Base-by-base conservation (phyloP, 352 stramenopile species). In the Pythium sp. region DNA sequence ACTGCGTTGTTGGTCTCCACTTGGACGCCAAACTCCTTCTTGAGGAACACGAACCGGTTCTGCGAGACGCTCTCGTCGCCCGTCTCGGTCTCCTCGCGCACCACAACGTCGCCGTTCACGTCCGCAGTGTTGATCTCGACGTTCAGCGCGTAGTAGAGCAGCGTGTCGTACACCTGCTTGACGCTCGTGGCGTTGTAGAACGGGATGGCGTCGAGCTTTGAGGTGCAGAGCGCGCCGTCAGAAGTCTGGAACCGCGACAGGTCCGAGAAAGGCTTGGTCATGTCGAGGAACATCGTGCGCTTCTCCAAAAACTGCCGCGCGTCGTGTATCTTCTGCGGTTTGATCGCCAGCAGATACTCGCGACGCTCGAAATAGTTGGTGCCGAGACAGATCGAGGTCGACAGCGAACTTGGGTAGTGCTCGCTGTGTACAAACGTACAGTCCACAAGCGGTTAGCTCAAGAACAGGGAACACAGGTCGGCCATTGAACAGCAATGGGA, bases 121-220 rank as follows among this genome's bases (percentile, higher is more conserved):
- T 70, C 65, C 20, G 65, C 51, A 22, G 57, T 49, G 49, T 24
- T 51, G 15, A 70, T 70, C 58, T 70, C 65, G 18, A 70, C 22
- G 43, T 70, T 67, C 8, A 22, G 41, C 2, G 38, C 41, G n/a
- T 60, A 55, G 22, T 32, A 70, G 20, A 67, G 9, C 6, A 70
- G 18, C 5, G 38, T 20, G 36, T 69, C 65, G 41, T 51, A 70
- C 30, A 65, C 65, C 6, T 61, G 58, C 58, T 65, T 57, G 57
- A 70, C 57, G 53, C 65, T 54, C 28, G 22, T 49, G 3, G 64
- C 64, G 55, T 58, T 46, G 24, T 41, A 60, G 20, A 69, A 36
- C 20, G 64, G 64, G 38, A 65, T 8, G 3, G 65, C 74, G 62
- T 83, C 75, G 54, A 84, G 83, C 18, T 74, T 72, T 34, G 72